Evolutionary conservation across 1,284 basidiomycete species (phyloP).

Genomic region (Boletus smithii): DNA sequence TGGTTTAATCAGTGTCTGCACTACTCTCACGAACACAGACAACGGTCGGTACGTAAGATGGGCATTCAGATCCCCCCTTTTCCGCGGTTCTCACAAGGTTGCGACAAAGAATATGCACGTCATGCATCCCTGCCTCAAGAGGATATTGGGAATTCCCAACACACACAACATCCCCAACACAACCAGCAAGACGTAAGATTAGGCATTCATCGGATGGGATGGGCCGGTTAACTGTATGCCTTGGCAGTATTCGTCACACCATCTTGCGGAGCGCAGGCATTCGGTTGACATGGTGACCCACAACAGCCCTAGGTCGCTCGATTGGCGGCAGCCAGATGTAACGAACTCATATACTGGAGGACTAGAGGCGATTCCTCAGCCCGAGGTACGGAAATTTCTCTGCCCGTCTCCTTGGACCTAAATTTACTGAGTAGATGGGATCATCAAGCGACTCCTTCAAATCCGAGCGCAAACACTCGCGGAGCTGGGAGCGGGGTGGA

Average conservation of each 20-base stretch:
- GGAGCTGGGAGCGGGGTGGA: conserved; percentile 53
- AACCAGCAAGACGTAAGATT: conserved; percentile 36
- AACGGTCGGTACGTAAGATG: conserved; percentile 32
- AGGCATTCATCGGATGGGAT: conserved; percentile 15
- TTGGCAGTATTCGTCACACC: conserved; percentile 34
- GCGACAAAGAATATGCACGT: conserved; percentile 32
- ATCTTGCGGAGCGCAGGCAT: conserved; percentile 33
- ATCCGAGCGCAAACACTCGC: conserved; percentile 51
- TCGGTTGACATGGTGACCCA: conserved; percentile 36
- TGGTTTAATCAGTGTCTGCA: conserved; percentile 42
- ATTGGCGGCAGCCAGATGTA: conserved; percentile 50
- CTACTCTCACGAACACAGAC: conserved; percentile 51
- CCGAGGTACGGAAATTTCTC: conserved; percentile 44
- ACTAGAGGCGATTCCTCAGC: conserved; percentile 44
- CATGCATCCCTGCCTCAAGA: conserved; percentile 33
- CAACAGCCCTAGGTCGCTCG: conserved; percentile 44
- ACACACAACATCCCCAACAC: conserved; percentile 30
- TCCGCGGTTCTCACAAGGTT: conserved; percentile 22
- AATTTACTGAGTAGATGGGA: conserved; percentile 37
- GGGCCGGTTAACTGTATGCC: conserved; percentile 20
- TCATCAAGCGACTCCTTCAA: conserved; percentile 45
- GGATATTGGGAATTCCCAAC: conserved; percentile 33
- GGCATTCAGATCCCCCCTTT: conserved; percentile 7
- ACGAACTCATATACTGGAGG: conserved; percentile 44
- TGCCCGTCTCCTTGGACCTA: conserved; percentile 16